Conservation (phyloP, 2,329 filamentous ascomycete genomes). For the Sarocladium oryzae region DNA sequence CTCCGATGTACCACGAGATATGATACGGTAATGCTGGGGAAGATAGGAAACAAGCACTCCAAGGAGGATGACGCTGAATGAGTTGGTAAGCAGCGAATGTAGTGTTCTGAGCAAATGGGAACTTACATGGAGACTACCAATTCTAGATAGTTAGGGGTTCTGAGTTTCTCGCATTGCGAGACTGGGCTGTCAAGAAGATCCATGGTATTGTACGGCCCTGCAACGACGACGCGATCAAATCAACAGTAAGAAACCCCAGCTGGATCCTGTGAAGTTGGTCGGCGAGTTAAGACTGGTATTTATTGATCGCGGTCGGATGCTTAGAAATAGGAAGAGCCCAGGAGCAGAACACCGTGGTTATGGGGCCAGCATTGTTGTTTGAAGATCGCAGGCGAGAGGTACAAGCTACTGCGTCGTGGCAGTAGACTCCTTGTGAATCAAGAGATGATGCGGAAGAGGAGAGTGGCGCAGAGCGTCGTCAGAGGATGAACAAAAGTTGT, state of each 20-base stretch:
- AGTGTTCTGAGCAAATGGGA: neutral
- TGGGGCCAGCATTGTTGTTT: neutral
- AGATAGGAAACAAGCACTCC: slow-evolving; percentile 91
- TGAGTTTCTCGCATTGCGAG: slow-evolving; percentile 41
- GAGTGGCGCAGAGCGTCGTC: too few relatives aligned
- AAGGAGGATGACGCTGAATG: slow-evolving; percentile 62
- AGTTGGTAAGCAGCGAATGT: neutral
- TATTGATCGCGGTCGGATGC: too few relatives aligned
- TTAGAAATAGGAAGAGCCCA: neutral
- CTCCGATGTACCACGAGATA: slow-evolving; percentile 76
- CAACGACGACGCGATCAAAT: too few relatives aligned
- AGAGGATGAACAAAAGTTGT: too few relatives aligned
- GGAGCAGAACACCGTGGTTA: neutral
- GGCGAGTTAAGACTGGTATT: too few relatives aligned
- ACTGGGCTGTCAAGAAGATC: slow-evolving; percentile 7
- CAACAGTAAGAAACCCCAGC: too few relatives aligned
- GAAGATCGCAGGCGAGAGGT: neutral
- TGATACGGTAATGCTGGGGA: slow-evolving; percentile 90
- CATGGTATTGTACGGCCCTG: too few relatives aligned
- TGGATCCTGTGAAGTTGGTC: too few relatives aligned
- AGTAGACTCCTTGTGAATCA: too few relatives aligned
- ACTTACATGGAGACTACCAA: slow-evolving; percentile 50
- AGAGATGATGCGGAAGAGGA: too few relatives aligned
- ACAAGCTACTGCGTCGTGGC: neutral
- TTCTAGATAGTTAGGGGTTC: slow-evolving; percentile 46